Evolutionary conservation across 306 rosid genomes (phyloP).

Genomic region (Prunus fruticosa): DNA sequence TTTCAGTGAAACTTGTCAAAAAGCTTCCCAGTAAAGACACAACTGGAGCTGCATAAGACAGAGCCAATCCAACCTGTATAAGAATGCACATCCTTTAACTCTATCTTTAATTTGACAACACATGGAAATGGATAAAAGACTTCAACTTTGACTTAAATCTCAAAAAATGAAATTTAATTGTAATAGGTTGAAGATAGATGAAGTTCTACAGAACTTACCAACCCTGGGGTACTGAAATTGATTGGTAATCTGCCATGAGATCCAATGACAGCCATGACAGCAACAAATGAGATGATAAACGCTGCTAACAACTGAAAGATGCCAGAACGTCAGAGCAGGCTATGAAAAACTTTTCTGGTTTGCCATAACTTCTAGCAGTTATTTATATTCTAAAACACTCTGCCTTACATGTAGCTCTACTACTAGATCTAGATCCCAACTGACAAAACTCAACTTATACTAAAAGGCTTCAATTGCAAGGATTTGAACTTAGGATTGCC

Average conservation of each 20-base stretch:
- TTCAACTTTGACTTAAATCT: not conserved
- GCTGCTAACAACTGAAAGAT: slow-evolving; percentile 81
- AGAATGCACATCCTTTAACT: not conserved
- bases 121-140: not conserved
- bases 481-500: not conserved
- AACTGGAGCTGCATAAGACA: slow-evolving; percentile 88
- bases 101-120: not conserved
- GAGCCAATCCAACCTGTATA: slow-evolving; percentile 89
- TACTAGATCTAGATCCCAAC: not conserved
- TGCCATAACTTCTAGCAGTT: not conserved
- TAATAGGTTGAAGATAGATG: slow-evolving; percentile 17
- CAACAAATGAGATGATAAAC: slow-evolving; percentile 73
- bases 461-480: not conserved
- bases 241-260: slow-evolving; percentile 61
- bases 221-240: slow-evolving; percentile 85
- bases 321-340: slow-evolving; percentile 21
- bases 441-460: too few species aligned
- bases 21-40: slow-evolving; percentile 82
- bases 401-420: not conserved
- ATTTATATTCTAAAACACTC: not conserved
- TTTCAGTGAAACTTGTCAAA: slow-evolving; percentile 89
- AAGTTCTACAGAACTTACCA: slow-evolving; percentile 52
- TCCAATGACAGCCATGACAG: slow-evolving; percentile 87
- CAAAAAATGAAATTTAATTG: not conserved
- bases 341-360: not conserved